Conservation (phyloP, 2,329 filamentous ascomycete species). For the Aspergillus pseudoglaucus region DNA sequence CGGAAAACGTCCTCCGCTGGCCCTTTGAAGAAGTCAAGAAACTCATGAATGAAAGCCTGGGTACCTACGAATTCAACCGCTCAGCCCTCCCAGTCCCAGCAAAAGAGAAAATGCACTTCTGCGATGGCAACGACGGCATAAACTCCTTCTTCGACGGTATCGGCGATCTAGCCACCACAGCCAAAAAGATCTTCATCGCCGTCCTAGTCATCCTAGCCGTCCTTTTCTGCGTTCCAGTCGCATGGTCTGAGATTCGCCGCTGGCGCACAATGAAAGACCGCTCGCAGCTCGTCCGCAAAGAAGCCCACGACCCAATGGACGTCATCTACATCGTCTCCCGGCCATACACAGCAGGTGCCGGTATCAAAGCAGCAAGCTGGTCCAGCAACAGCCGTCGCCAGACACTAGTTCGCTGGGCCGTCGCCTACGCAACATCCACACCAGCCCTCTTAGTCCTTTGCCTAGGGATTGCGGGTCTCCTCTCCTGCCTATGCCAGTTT, state of each 20-base stretch:
- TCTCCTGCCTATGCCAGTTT: slow-evolving; percentile 76
- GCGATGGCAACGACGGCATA: slow-evolving; percentile 76
- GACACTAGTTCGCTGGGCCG: slow-evolving; percentile 70
- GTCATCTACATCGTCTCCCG: slow-evolving; percentile 81
- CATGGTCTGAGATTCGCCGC: slow-evolving; percentile 68
- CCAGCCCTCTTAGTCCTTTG: slow-evolving; percentile 81
- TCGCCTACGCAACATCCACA: slow-evolving; percentile 80
- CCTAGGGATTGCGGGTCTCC: slow-evolving; percentile 72
- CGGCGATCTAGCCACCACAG: slow-evolving; percentile 58
- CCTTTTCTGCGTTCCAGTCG: slow-evolving; percentile 70
- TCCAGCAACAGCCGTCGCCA: slow-evolving; percentile 60
- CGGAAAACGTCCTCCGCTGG: slow-evolving; percentile 63
- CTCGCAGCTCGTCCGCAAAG: slow-evolving; percentile 57
- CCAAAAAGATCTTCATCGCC: slow-evolving; percentile 69
- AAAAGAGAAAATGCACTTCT: slow-evolving; percentile 80
- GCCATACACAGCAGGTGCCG: slow-evolving; percentile 65
- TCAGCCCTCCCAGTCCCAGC: slow-evolving; percentile 73
- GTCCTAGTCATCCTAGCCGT: slow-evolving; percentile 66
- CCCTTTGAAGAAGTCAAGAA: slow-evolving; percentile 77
- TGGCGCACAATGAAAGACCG: slow-evolving; percentile 68
- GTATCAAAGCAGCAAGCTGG: slow-evolving; percentile 61
- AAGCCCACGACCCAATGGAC: slow-evolving; percentile 74
- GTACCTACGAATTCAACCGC: slow-evolving; percentile 70
- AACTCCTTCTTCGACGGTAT: slow-evolving; percentile 75
- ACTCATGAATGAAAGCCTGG: slow-evolving; percentile 64